phyloP scores from a whole-genome alignment of 495 filamentous ascomycete species.

The Penicillium lagena region DNA sequence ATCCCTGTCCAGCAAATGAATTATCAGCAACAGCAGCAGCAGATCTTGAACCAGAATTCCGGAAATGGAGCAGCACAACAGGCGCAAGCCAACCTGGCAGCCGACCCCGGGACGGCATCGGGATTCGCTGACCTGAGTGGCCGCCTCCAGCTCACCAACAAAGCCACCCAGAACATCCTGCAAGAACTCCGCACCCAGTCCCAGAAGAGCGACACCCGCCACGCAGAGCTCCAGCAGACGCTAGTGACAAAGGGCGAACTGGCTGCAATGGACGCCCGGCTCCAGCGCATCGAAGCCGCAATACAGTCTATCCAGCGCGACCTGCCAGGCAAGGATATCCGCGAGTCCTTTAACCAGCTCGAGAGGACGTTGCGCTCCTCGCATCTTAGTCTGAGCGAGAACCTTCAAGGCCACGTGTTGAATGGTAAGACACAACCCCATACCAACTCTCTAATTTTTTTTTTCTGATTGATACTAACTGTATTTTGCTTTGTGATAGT shows the following conservation, averaged over 20 bases:
- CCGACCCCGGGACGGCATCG: constrained; percentile 40
- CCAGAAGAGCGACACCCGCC: constrained; percentile 48
- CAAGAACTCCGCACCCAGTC: constrained; percentile 48
- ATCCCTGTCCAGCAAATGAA: constrained; percentile 21
- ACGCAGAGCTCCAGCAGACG: constrained; percentile 49
- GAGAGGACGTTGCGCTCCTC: constrained; percentile 67
- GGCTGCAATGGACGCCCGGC: constrained; percentile 42
- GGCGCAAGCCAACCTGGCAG: constrained; percentile 34
- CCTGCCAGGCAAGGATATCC: constrained; percentile 66
- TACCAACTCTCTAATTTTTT: constrained; percentile 5
- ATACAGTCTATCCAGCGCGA: constrained; percentile 54
- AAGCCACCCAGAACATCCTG: constrained; percentile 63
- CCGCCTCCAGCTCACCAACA: constrained; percentile 69
- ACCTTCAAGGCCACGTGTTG: constrained; percentile 30
- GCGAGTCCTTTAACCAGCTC: constrained; percentile 60
- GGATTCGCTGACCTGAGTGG: constrained; percentile 80
- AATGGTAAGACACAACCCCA: constrained; percentile 17
- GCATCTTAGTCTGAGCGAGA: constrained; percentile 59
- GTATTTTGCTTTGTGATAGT: constrained; percentile 30
- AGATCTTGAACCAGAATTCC: constrained; percentile 24
- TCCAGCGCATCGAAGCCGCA: constrained; percentile 53
- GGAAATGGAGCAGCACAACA: neutral
- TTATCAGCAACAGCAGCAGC: constrained; percentile 24
- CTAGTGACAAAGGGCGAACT: constrained; percentile 46
- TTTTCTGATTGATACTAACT: neutral